phyloP scores from a whole-genome alignment of 2,329 filamentous ascomycete species.

The Keithomyces neogunnii region DNA sequence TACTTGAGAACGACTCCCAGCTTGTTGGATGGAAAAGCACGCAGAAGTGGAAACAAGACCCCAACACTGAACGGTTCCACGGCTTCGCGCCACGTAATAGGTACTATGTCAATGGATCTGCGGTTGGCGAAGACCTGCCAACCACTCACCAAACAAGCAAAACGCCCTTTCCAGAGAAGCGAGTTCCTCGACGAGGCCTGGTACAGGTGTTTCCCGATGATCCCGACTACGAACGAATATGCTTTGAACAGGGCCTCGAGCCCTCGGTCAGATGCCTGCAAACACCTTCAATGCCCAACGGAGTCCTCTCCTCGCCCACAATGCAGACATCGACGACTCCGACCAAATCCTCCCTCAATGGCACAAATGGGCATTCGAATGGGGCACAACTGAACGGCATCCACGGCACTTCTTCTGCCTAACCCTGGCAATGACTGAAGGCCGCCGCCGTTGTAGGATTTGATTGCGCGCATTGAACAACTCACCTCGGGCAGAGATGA shows the following conservation, averaged over 20 bases:
- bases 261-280: constrained; percentile 41
- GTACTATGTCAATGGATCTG: constrained; percentile 48
- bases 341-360: constrained; percentile 21
- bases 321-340: constrained; percentile 25
- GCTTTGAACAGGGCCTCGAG: constrained; percentile 47
- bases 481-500: neutral
- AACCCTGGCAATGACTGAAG: neutral
- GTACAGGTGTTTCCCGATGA: constrained; percentile 45
- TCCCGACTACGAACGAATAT: constrained; percentile 47
- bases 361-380: constrained; percentile 17
- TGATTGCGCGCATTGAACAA: neutral
- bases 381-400: constrained; percentile 21
- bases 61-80: constrained; percentile 40
- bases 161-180: constrained; percentile 45
- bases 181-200: constrained; percentile 47
- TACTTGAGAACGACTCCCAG: constrained; percentile 42
- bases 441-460: neutral
- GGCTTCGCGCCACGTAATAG: constrained; percentile 49
- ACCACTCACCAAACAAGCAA: constrained; percentile 38
- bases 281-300: constrained; percentile 37
- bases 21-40: constrained; percentile 31
- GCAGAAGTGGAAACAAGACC: constrained; percentile 52
- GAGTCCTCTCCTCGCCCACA: constrained; percentile 37
- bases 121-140: constrained; percentile 44
- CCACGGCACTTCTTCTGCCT: constrained; percentile 14